Base-by-base conservation (phyloP, 75 land plant genomes). In the Adiantum capillusveneris region DNA sequence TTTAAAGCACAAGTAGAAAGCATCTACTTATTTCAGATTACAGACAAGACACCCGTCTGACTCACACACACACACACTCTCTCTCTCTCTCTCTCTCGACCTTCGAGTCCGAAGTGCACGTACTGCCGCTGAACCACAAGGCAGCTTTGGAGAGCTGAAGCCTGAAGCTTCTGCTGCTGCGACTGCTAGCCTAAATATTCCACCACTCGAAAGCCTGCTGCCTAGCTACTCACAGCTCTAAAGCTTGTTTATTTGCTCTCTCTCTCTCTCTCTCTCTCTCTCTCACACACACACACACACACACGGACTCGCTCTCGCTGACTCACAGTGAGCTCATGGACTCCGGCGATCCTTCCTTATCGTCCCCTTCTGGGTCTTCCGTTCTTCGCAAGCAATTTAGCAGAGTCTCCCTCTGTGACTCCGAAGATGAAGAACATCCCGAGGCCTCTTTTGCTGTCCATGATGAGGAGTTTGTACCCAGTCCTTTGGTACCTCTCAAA, bases 401-500 rank as follows among this genome's bases (percentile, higher is more conserved):
- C 49, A 46, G 49, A 20, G 49, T 46, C 17, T 46, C 49, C 6
- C 49, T 46, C 17, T 6, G 49, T 46, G 49, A 46, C 14, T 46
- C 19, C 11, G 44, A 53, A 0, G 58, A 27, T 25, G 41, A 53
- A 2, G 25, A 2, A 21, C 9, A 3, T 9, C 25, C 1, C 30
- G 46, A 44, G 7, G 67, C 66, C 17, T 65, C 56, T 0, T 69
- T 41, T 2, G 72, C 57, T 0, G 79, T 58, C 19, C 59, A 57
- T 58, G 69, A 43, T 11, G 63, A 28, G 1, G 61, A 56, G n/a
- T 74, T 64, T 57, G 72, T 73, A 43, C 74, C 84, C 2, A 75
- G 82, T 5, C 89, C 86, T 53, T 44, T 79, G 55, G 31, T 85
- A 42, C 71, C 89, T 37, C 82, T 85, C 46, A 76, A 76, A 36